Evolutionary conservation across 225 moss, liverwort and hornwort species (phyloP).

Genomic region (Ulota crispa): DNA sequence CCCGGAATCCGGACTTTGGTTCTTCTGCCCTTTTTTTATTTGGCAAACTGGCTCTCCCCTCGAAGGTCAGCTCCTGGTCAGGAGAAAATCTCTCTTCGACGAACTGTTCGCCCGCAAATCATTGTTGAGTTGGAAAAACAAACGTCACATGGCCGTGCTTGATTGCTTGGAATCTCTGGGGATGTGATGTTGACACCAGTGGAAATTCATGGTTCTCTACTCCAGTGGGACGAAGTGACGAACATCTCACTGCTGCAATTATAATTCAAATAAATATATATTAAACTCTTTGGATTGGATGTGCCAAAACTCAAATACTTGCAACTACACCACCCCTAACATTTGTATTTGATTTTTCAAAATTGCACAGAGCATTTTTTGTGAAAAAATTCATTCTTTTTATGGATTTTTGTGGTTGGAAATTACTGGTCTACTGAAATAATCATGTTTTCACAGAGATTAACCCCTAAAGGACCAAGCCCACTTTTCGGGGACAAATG

Average conservation of each 20-base stretch:
- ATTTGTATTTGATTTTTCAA: rapidly evolving
- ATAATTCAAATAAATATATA: no score
- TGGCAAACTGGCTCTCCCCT: neutral
- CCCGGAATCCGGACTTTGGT: neutral
- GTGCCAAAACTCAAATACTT: neutral
- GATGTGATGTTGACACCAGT: neutral
- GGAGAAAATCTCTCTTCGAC: neutral
- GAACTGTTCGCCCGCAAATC: no score
- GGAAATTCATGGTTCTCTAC: neutral
- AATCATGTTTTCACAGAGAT: neutral
- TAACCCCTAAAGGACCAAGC: no score
- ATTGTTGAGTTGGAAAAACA: neutral
- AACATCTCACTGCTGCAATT: neutral
- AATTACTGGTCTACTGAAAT: neutral
- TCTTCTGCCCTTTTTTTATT: neutral
- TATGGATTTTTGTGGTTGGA: neutral
- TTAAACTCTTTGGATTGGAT: no score
- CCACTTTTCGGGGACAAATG: no score
- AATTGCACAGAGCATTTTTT: neutral
- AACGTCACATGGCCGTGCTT: neutral
- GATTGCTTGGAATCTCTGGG: neutral
- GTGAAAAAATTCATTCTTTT: neutral
- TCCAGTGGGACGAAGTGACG: no score
- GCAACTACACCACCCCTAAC: no score
- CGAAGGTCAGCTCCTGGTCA: no score